These are phyloP conservation scores for Artemisia argyi DNA, from an alignment of 129 eudicot genomes.

Conservation along the genomic window DNA sequence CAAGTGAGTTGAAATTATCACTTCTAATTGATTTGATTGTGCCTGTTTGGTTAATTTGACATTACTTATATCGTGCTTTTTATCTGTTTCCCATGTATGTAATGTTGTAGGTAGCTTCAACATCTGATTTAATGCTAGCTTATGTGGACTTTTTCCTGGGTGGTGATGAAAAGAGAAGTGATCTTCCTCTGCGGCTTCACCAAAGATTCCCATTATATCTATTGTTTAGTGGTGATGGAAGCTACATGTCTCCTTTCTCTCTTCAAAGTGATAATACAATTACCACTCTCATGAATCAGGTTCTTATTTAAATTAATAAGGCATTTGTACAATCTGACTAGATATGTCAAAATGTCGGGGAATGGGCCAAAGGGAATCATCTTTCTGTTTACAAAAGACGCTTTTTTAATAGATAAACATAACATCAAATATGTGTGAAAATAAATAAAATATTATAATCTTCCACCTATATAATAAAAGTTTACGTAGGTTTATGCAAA, in stretches of 20 bases:
- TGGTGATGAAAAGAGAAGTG: conserved; percentile 91
- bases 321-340: neutral
- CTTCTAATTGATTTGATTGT: neutral
- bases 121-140: conserved; percentile 92
- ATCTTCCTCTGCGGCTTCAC: conserved; percentile 78
- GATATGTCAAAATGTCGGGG: neutral
- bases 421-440: no score
- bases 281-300: conserved; percentile 96
- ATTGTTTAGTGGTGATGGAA: conserved; percentile 94
- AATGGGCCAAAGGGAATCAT: neutral
- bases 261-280: conserved; percentile 85
- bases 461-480: no score
- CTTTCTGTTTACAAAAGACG: neutral
- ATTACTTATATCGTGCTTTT: conserved; percentile 1
- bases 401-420: no score
- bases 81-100: neutral
- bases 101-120: conserved; percentile 74
- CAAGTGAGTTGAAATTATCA: no score
- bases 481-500: no score
- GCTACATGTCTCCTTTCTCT: conserved; percentile 86
- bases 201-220: conserved; percentile 85
- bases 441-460: no score
- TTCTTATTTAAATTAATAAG: conserved; percentile 21
- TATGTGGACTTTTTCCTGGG: conserved; percentile 90
- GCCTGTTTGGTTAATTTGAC: neutral